Percentiles rank a stretch among this genome's conserved stretches.
Evolutionary conservation across 139 green algal genomes (phyloP).

Genomic region (Closterium sp.): DNA sequence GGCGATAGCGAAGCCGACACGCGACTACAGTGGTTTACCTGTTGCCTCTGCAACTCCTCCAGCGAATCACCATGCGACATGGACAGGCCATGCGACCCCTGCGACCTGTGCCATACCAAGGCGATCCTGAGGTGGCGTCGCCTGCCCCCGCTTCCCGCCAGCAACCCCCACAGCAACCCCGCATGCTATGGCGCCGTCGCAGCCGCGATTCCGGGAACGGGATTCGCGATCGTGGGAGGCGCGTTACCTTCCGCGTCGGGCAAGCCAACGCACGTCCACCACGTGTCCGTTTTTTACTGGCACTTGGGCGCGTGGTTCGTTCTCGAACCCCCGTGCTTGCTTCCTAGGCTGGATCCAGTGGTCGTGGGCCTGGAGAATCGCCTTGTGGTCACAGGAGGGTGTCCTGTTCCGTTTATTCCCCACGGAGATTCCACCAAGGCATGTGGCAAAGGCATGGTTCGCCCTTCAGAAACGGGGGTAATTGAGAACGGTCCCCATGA

Average conservation of each 20-base stretch:
- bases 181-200: background rate
- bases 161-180: background rate
- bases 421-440: no score
- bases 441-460: background rate
- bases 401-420: background rate
- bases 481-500: background rate
- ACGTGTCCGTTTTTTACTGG: background rate
- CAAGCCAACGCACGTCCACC: background rate
- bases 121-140: background rate
- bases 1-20: background rate
- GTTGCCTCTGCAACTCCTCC: background rate
- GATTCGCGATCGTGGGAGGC: background rate
- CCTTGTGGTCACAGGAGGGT: background rate
- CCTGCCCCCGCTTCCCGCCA: background rate
- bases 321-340: background rate
- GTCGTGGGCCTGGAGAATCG: background rate
- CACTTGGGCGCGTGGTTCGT: background rate
- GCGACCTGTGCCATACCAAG: background rate
- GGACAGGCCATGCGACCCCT: background rate
- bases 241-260: background rate
- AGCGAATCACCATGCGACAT: background rate
- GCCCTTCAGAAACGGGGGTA: background rate
- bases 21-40: background rate
- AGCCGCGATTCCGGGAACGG: background rate
- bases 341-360: background rate